Percentiles rank a stretch among this genome's conserved stretches.
These are phyloP conservation scores for Hevea brasiliensis DNA, from an alignment of 345 rosid species.

Conservation along the genomic window DNA sequence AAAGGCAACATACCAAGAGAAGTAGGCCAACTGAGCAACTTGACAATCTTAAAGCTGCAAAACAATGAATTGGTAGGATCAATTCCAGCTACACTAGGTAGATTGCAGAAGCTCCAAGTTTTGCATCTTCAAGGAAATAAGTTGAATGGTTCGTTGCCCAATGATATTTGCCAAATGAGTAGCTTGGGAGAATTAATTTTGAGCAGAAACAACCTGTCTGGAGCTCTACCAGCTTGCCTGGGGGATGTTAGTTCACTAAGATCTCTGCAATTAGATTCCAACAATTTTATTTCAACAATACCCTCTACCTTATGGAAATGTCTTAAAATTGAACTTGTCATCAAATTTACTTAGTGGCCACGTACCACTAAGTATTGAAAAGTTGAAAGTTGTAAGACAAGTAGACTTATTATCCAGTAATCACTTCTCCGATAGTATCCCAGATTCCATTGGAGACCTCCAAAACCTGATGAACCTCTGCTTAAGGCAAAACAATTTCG, in stretches of 20 bases:
- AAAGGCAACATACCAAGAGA: background rate
- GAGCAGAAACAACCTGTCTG: background rate
- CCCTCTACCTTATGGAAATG: background rate
- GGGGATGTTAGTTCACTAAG: background rate
- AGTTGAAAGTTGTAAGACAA: background rate
- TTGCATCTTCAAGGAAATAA: background rate
- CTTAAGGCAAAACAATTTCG: background rate
- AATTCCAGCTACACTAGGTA: background rate
- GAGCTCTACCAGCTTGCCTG: background rate
- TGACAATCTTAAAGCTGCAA: background rate
- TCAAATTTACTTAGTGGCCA: background rate
- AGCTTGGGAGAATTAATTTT: background rate
- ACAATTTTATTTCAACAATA: background rate
- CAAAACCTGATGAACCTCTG: background rate
- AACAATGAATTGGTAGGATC: background rate
- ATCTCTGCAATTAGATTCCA: background rate
- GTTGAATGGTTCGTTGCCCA: background rate
- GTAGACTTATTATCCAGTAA: background rate
- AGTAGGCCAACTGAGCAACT: background rate
- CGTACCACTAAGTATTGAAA: background rate
- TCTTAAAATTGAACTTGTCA: background rate
- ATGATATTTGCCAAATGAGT: background rate
- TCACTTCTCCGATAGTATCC: background rate
- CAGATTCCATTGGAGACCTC: background rate
- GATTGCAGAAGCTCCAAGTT: constrained; percentile 1